phyloP scores from a whole-genome alignment of 768 basidiomycete species.

The Boletus speciosus region DNA sequence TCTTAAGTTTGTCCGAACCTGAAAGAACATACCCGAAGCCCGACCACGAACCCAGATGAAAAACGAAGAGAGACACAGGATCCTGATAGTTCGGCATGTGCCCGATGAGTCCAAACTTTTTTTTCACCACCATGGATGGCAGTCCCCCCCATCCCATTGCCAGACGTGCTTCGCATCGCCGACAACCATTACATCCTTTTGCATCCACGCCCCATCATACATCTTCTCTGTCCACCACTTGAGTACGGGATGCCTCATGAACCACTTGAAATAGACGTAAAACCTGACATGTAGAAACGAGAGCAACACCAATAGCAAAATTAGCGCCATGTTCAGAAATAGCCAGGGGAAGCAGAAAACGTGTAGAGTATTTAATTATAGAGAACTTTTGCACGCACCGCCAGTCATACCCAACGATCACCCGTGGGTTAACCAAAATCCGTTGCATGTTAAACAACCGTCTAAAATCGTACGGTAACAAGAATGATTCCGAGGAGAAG shows the following conservation, averaged over 20 bases:
- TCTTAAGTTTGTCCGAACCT: too few relatives aligned
- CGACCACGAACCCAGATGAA: too few relatives aligned
- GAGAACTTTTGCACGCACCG: slow-evolving; percentile 16
- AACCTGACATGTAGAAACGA: slow-evolving; percentile 10
- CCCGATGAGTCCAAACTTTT: too few relatives aligned
- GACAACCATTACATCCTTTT: slow-evolving; percentile 34
- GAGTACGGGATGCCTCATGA: slow-evolving; percentile 37
- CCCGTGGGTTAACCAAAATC: slow-evolving; percentile 39
- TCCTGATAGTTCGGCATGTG: too few relatives aligned
- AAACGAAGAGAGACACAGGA: too few relatives aligned
- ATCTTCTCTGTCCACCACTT: slow-evolving; percentile 40
- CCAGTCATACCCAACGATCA: slow-evolving; percentile 37
- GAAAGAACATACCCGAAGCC: too few relatives aligned
- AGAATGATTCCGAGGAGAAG: slow-evolving; percentile 37
- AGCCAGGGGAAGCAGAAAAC: background rate
- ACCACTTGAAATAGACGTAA: slow-evolving; percentile 36
- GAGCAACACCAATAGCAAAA: background rate
- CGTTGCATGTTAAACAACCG: slow-evolving; percentile 36
- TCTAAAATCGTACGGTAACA: slow-evolving; percentile 42
- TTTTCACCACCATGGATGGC: slow-evolving; percentile 10
- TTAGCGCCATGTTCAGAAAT: background rate
- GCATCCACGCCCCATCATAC: slow-evolving; percentile 38
- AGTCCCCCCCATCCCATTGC: slow-evolving; percentile 24
- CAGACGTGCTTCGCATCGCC: slow-evolving; percentile 27
- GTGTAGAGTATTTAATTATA: background rate